A percentile compares a stretch with the other conserved stretches of the same genome.
Evolutionary conservation across 2,329 filamentous ascomycete species (phyloP).

Genomic region (Madurella fahalii): DNA sequence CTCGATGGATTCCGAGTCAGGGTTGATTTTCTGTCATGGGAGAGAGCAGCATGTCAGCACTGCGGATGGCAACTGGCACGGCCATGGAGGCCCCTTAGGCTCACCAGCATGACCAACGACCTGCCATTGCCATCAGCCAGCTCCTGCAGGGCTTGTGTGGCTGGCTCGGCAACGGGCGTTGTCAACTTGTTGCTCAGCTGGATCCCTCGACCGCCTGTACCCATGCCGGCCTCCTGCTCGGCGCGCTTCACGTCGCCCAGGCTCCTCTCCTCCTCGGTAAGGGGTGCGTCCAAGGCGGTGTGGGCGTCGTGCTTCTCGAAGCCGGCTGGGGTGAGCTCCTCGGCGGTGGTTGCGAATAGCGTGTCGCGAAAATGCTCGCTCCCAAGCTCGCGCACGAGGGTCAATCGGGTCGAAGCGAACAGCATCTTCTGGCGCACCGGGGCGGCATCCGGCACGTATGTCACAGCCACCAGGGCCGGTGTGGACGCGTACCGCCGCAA

Average conservation of each 20-base stretch:
- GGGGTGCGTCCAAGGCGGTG: slow-evolving; percentile 58
- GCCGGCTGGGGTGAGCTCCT: slow-evolving; percentile 65
- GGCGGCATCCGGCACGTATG: slow-evolving; percentile 74
- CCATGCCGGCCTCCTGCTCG: slow-evolving; percentile 68
- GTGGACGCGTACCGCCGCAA: slow-evolving; percentile 61
- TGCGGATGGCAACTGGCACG: not conserved
- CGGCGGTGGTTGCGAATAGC: slow-evolving; percentile 65
- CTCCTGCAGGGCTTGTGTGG: slow-evolving; percentile 58
- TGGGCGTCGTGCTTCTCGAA: slow-evolving; percentile 72
- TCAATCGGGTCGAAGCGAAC: slow-evolving; percentile 72
- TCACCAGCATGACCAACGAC: slow-evolving; percentile 62
- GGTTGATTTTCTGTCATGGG: slow-evolving; percentile 62
- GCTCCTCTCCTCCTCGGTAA: slow-evolving; percentile 73
- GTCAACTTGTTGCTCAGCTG: slow-evolving; percentile 54
- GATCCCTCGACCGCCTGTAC: slow-evolving; percentile 58
- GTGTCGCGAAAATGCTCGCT: slow-evolving; percentile 74
- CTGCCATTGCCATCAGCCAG: slow-evolving; percentile 50
- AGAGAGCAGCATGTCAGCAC: not conserved
- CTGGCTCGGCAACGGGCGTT: slow-evolving; percentile 59
- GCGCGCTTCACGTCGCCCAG: slow-evolving; percentile 69
- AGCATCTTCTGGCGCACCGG: slow-evolving; percentile 84
- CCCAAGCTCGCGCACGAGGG: slow-evolving; percentile 71
- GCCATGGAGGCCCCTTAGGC: slow-evolving; percentile 27
- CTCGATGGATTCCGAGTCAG: slow-evolving; percentile 63
- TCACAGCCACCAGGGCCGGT: slow-evolving; percentile 63